A percentile compares a stretch with the other conserved stretches of the same genome.
These are phyloP conservation scores for Podospora pseudoanserina DNA, from an alignment of 495 filamentous ascomycete species.

Conservation along the genomic window DNA sequence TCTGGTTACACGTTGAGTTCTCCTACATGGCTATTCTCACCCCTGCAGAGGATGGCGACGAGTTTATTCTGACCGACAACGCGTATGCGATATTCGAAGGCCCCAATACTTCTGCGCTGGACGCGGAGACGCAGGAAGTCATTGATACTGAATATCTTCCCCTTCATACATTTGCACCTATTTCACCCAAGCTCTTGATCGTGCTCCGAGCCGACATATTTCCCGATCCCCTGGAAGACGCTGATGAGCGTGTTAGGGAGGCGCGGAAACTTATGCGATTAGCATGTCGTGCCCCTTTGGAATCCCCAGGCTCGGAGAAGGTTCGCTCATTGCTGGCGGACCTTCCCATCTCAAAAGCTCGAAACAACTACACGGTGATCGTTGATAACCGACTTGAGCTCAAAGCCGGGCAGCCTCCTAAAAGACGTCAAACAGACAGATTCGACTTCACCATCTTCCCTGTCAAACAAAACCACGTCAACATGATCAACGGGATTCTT, in stretches of 20 bases:
- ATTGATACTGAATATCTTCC: constrained; percentile 8
- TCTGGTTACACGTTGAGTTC: constrained; percentile 33
- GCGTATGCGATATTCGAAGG: constrained; percentile 49
- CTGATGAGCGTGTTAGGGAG: constrained; percentile 11
- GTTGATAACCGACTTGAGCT: constrained; percentile 26
- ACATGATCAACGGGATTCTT: constrained; percentile 43
- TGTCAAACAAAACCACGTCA: constrained; percentile 32
- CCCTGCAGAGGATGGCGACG: constrained; percentile 34
- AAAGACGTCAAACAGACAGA: constrained; percentile 22
- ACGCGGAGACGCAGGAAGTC: constrained; percentile 26
- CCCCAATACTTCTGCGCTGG: constrained; percentile 25
- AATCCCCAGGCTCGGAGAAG: constrained; percentile 7
- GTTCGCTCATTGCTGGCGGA: constrained; percentile 31
- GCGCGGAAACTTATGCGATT: constrained; percentile 8
- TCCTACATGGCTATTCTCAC: constrained; percentile 48
- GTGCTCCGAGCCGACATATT: constrained; percentile 37
- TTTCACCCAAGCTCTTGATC: constrained; percentile 51
- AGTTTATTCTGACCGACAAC: constrained; percentile 52
- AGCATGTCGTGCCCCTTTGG: constrained; percentile 3
- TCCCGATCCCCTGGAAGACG: constrained; percentile 30
- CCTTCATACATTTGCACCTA: constrained; percentile 44
- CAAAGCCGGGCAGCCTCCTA: constrained; percentile 14
- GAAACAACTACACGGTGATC: constrained; percentile 37
- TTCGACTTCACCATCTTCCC: constrained; percentile 44
- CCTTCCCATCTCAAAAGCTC: constrained; percentile 39